A percentile compares a stretch with the other conserved stretches of the same genome.
These are phyloP conservation scores for Penicillium brevicompactum DNA, from an alignment of 2,329 filamentous ascomycete genomes.

Conservation along the genomic window DNA sequence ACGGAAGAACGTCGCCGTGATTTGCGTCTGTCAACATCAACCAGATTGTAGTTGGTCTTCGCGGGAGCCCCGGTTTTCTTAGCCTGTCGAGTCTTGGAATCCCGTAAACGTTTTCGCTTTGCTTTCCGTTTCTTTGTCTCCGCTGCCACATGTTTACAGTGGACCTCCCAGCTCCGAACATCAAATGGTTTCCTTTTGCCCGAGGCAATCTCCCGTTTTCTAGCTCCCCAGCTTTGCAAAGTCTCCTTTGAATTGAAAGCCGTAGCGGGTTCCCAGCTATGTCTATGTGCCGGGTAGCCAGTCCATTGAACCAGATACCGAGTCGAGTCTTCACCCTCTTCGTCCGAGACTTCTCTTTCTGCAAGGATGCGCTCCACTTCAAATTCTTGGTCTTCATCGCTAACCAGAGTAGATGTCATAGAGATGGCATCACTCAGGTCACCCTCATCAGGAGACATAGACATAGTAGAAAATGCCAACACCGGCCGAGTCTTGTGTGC, in stretches of 20 bases:
- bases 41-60: background rate
- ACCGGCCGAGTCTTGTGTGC: no score
- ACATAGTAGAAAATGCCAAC: no score
- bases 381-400: conserved; percentile 53
- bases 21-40: background rate
- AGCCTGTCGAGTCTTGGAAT: background rate
- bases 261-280: conserved; percentile 56
- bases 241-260: conserved; percentile 42
- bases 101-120: background rate
- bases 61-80: background rate
- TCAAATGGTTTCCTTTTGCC: conserved; percentile 36
- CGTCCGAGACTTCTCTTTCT: conserved; percentile 37
- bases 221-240: conserved; percentile 44
- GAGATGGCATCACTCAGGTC: conserved; percentile 55
- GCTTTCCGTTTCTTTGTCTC: conserved; percentile 1
- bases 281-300: conserved; percentile 58
- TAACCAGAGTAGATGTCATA: conserved; percentile 54
- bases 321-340: conserved; percentile 21
- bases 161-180: conserved; percentile 32
- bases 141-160: conserved; percentile 9
- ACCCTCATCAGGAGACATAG: conserved; percentile 17
- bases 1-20: background rate
- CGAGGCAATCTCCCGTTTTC: conserved; percentile 33
- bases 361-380: conserved; percentile 58
- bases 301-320: conserved; percentile 67